phyloP scores from a whole-genome alignment of 1,284 basidiomycete species.

The Ceratobasidium papillatum region DNA sequence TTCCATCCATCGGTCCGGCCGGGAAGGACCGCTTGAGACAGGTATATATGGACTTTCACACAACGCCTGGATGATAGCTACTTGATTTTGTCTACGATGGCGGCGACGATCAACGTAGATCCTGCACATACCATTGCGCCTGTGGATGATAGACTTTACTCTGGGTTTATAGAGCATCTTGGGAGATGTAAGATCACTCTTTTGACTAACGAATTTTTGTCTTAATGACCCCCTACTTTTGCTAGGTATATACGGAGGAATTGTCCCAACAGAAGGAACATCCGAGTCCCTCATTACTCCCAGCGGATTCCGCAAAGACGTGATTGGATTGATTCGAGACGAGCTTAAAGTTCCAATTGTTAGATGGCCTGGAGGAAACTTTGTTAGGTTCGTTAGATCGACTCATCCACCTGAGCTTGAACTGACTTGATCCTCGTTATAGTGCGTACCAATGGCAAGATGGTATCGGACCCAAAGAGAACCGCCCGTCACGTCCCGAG shows the following conservation, averaged over 20 bases:
- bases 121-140: constrained; percentile 36
- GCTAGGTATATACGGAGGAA: constrained; percentile 49
- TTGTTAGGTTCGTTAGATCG: constrained; percentile 49
- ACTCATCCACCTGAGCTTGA: background rate
- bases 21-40: background rate
- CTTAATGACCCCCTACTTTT: no score
- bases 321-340: constrained; percentile 60
- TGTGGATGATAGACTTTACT: constrained; percentile 56
- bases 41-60: background rate
- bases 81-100: background rate
- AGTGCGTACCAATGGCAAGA: constrained; percentile 75
- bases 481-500: constrained; percentile 65
- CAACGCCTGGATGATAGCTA: background rate
- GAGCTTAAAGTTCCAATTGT: constrained; percentile 66
- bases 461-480: constrained; percentile 64
- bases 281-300: constrained; percentile 47
- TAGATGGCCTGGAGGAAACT: constrained; percentile 68
- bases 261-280: constrained; percentile 48
- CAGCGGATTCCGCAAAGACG: constrained; percentile 66
- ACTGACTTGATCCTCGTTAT: constrained; percentile 43
- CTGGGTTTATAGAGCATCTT: constrained; percentile 70
- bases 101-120: constrained; percentile 37
- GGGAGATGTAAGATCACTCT: constrained; percentile 58
- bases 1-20: constrained; percentile 1
- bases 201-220: constrained; percentile 46